phyloP scores from a whole-genome alignment of 2,329 filamentous ascomycete species.

The Domatiomyces globalis region DNA sequence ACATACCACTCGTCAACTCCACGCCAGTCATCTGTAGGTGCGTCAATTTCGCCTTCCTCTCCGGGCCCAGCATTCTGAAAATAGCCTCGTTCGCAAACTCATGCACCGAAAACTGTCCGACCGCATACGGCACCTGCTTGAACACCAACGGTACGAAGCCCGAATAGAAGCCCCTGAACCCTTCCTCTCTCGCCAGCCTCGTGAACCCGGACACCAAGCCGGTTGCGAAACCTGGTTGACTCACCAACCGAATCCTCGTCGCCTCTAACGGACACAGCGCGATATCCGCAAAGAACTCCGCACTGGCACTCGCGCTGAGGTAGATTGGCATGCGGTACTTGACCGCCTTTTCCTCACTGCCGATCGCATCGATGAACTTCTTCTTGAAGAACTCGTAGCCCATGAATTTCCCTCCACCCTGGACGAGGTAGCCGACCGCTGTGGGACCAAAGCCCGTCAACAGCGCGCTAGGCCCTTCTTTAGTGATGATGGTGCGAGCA shows the following conservation, averaged over 20 bases:
- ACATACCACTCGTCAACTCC: neutral
- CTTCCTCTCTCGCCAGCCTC: neutral
- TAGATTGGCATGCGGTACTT: conserved; percentile 39
- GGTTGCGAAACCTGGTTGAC: neutral
- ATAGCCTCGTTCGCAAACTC: neutral
- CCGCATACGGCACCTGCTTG: neutral
- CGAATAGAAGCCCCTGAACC: neutral
- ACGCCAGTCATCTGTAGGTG: neutral
- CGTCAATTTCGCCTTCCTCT: neutral
- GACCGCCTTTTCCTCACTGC: conserved; percentile 31
- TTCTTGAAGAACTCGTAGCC: conserved; percentile 54
- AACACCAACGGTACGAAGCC: neutral
- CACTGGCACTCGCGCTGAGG: conserved; percentile 43
- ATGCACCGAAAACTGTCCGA: neutral
- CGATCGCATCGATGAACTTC: conserved; percentile 48
- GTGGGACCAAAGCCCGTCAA: conserved; percentile 54
- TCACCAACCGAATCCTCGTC: conserved; percentile 63
- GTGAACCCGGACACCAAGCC: neutral
- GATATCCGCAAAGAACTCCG: conserved; percentile 49
- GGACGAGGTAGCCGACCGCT: conserved; percentile 47
- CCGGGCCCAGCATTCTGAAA: neutral
- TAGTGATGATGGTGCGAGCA: conserved; percentile 47
- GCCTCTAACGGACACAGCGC: conserved; percentile 48
- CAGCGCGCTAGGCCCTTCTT: conserved; percentile 48
- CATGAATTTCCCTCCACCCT: conserved; percentile 49